These are phyloP conservation scores for Anthracocystis setariae DNA, from an alignment of 1,284 basidiomycete genomes.

Conservation along the genomic window DNA sequence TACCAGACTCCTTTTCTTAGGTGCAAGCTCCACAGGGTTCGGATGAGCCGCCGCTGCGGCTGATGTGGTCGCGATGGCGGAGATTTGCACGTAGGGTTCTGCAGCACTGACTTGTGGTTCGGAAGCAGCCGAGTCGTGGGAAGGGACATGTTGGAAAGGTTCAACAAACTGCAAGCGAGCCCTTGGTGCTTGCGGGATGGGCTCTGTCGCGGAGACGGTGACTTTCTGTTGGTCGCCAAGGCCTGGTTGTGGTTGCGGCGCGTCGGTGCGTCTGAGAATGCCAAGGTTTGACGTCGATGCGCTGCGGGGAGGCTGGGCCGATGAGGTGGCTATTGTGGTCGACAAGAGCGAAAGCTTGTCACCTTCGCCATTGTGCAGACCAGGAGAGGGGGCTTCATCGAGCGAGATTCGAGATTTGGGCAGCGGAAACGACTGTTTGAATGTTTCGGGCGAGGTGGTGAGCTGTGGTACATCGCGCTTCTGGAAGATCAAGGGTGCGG, in stretches of 20 bases:
- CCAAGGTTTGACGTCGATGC: conserved; percentile 23
- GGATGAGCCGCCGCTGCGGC: conserved; percentile 2
- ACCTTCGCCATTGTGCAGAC: not conserved
- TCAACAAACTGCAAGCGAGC: conserved; percentile 43
- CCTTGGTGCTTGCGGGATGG: conserved; percentile 6
- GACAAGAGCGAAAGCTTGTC: conserved; percentile 29
- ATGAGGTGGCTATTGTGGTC: conserved; percentile 14
- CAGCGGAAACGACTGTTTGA: conserved; percentile 12
- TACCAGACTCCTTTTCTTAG: conserved; percentile 44
- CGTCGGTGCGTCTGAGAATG: conserved; percentile 24
- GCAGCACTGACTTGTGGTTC: not conserved
- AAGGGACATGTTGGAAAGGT: conserved; percentile 11
- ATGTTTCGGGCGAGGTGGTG: conserved; percentile 37
- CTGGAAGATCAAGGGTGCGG: conserved; percentile 24
- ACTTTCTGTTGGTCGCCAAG: conserved; percentile 2
- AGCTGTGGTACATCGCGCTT: conserved; percentile 34
- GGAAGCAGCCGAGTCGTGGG: conserved; percentile 6
- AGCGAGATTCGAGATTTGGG: conserved; percentile 6
- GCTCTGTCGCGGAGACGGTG: not conserved
- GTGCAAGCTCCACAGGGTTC: conserved; percentile 7
- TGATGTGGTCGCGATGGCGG: not conserved
- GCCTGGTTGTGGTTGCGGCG: not conserved
- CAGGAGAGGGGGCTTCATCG: conserved; percentile 5
- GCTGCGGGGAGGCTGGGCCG: conserved; percentile 17
- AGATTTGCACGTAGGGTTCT: not conserved